These are phyloP conservation scores for Boletus rufocinnamomeus DNA, from an alignment of 768 basidiomycete genomes.

Conservation along the genomic window DNA sequence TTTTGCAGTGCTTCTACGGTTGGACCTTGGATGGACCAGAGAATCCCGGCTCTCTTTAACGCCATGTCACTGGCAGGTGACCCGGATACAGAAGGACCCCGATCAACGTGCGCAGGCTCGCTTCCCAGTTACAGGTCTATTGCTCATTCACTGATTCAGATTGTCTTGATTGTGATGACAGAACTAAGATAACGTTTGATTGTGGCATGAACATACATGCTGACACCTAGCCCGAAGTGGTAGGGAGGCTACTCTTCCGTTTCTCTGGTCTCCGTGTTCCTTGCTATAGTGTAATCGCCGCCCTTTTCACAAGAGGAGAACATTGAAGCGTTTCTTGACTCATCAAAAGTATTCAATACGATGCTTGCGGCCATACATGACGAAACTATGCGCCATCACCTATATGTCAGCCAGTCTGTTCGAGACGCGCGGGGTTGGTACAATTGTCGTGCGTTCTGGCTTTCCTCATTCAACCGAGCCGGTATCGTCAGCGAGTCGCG, in stretches of 20 bases:
- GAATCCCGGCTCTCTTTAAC: background rate
- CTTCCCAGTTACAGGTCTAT: background rate
- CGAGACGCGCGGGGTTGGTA: background rate
- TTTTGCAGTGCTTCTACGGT: background rate
- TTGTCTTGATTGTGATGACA: background rate
- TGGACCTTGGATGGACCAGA: background rate
- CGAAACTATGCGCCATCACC: background rate
- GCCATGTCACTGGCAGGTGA: background rate
- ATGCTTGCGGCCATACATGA: background rate
- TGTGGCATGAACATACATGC: background rate
- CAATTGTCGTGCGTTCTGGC: background rate
- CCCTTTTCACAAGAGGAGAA: no score
- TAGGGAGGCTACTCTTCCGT: background rate
- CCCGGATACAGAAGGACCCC: background rate
- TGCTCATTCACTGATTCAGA: background rate
- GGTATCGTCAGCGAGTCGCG: background rate
- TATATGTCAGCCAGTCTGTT: no score
- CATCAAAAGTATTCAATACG: no score
- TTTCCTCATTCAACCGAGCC: background rate
- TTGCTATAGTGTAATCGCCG: no score
- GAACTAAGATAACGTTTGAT: background rate
- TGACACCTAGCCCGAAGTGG: background rate
- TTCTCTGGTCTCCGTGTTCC: no score
- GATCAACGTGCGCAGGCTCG: background rate
- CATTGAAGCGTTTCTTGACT: no score